Base-by-base conservation (phyloP, 2,329 filamentous ascomycete genomes). In the Pseudopyrenochaeta lycopersici region DNA sequence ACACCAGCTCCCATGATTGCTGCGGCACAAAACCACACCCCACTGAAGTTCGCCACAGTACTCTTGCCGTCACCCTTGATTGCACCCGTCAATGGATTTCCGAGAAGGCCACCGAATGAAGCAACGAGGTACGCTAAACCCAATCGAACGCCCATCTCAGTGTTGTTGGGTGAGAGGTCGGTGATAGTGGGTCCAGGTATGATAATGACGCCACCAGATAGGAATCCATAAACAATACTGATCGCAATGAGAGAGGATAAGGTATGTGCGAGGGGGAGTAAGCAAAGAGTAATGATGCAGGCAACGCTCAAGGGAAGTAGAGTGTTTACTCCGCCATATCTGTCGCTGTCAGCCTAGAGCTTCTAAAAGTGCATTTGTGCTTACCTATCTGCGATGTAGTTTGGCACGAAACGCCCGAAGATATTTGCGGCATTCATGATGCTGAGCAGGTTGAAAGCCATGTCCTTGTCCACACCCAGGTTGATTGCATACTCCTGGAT, bases 401-500 rank as follows among this genome's bases (percentile, higher is more conserved):
- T 78, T 0, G 77, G 77, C 5, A 79, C 65, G 43, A 79, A 74
- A 7, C 78, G 73, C 7, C 78, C 78, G 67, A 80, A 76, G 7
- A 72, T 65, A 44, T 66, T 72, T 4, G 85, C 83, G 0, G 81
- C 85, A 63, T 90, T 90, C 54, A 89, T 77, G 54, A 90, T 86
- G 2, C 87, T 81, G 5, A 90, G 74, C n/a, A 90, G 76, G 62
- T 88, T 90, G 61, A 85, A 87, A 0, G 85, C 83, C 2, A 89
- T 73, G 0, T 80, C 78, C 2, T 77, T 64, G 45, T 46, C 41
- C 12, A 62, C 48, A 11, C 62, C 60, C 15, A 66, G 41, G 10
- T 50, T 32, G 7, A 66, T 49, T 15, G 58, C 63, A 48, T 64
- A 66, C 23, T 62, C 56, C 30, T 62, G 58, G 17, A 66, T 58